These are phyloP conservation scores for Vigna unguiculata DNA, from an alignment of 306 rosid species.

Conservation along the genomic window DNA sequence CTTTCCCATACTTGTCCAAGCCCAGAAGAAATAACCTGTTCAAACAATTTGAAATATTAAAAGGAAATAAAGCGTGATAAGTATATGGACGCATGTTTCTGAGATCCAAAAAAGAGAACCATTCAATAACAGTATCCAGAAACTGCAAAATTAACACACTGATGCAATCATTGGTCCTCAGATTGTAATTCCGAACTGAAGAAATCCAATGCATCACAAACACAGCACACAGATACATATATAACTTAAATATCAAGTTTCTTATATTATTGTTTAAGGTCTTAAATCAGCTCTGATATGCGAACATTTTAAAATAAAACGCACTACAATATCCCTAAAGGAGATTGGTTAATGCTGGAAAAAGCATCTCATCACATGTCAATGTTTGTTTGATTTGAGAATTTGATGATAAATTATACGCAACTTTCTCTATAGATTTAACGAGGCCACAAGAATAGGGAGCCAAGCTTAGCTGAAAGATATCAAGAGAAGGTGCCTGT, in stretches of 20 bases:
- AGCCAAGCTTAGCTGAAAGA: too few relatives aligned
- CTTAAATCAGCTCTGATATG: neutral
- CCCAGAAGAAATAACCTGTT: conserved; percentile 94
- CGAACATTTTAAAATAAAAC: neutral
- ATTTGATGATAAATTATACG: neutral
- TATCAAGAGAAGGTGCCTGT: too few relatives aligned
- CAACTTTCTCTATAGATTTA: neutral
- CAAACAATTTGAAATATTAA: conserved; percentile 7
- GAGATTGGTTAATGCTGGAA: neutral
- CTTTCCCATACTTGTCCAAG: conserved; percentile 94
- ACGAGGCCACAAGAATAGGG: neutral
- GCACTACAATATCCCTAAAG: neutral
- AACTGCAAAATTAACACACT: neutral
- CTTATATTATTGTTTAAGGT: neutral
- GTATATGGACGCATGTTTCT: neutral
- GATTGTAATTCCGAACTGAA: neutral
- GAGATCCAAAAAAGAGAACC: neutral
- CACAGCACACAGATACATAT: neutral
- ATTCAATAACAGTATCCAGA: conserved; percentile 6
- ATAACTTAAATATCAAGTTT: neutral
- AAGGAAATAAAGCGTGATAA: neutral
- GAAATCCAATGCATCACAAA: neutral
- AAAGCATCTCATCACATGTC: neutral
- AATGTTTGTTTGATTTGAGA: neutral
- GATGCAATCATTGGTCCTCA: neutral